Conservation (phyloP, 345 rosid species). For the Eutrema japonicum region DNA sequence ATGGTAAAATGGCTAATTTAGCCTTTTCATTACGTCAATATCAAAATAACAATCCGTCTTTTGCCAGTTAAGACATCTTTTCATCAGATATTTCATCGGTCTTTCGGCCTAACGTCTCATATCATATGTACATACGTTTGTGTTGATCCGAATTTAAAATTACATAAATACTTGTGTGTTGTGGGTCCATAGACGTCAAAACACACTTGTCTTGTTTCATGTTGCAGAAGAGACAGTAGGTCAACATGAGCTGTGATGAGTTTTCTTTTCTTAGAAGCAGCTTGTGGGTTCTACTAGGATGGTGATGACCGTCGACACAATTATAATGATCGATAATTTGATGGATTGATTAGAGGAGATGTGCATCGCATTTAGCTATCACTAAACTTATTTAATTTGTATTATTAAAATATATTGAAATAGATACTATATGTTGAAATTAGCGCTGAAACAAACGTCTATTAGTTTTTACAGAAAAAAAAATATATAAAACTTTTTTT, state of each 20-base stretch:
- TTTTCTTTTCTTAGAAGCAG: background rate
- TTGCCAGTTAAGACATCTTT: too few species aligned
- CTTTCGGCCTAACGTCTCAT: too few species aligned
- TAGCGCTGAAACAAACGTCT: background rate
- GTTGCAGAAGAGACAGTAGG: background rate
- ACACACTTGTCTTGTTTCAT: background rate
- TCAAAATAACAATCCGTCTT: too few species aligned
- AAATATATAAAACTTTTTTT: background rate
- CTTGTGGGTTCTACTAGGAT: slow-evolving; percentile 10
- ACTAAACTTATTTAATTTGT: background rate
- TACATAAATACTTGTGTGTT: background rate
- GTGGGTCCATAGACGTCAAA: slow-evolving; percentile 2
- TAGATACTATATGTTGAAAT: background rate
- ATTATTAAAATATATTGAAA: background rate
- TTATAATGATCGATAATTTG: background rate
- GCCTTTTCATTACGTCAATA: too few species aligned
- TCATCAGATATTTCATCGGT: too few species aligned
- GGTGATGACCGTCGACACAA: background rate
- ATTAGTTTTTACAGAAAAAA: background rate
- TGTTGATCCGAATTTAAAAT: background rate
- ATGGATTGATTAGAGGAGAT: background rate
- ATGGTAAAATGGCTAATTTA: too few species aligned
- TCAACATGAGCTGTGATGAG: slow-evolving; percentile 3
- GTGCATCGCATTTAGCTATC: too few species aligned
- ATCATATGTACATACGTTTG: too few species aligned